phyloP scores from a whole-genome alignment of 306 rosid species.

The Vigna mungo region DNA sequence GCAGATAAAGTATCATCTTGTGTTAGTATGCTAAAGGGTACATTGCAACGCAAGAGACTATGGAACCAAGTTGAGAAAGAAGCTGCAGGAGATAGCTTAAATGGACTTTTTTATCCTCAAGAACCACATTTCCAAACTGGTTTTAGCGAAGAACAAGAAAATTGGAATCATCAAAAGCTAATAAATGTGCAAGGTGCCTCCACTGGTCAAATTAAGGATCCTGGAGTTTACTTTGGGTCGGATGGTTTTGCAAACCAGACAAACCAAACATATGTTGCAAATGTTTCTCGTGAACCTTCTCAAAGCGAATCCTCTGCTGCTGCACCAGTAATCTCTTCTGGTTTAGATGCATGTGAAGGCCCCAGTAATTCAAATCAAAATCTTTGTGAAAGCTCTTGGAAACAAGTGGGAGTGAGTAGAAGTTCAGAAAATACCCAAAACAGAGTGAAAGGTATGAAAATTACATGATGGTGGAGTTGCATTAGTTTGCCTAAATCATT shows the following conservation, averaged over 20 bases:
- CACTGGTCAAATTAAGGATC: constrained; percentile 56
- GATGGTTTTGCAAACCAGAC: constrained; percentile 71
- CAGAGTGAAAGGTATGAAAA: constrained; percentile 70
- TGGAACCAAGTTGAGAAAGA: constrained; percentile 61
- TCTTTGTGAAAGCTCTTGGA: constrained; percentile 76
- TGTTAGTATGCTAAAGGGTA: constrained; percentile 92
- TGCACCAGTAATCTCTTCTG: constrained; percentile 84
- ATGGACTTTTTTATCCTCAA: constrained; percentile 53
- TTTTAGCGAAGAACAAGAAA: constrained; percentile 61
- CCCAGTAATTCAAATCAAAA: constrained; percentile 86
- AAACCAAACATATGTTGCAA: constrained; percentile 58
- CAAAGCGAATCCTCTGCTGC: constrained; percentile 97
- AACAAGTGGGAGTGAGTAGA: constrained; percentile 64
- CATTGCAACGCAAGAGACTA: constrained; percentile 80
- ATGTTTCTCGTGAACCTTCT: constrained; percentile 80
- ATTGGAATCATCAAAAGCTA: constrained; percentile 55
- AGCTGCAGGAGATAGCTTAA: constrained; percentile 55
- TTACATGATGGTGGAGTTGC: constrained; percentile 12
- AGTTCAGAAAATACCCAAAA: constrained; percentile 71
- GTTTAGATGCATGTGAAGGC: constrained; percentile 86
- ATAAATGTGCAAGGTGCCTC: constrained; percentile 58
- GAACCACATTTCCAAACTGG: constrained; percentile 50
- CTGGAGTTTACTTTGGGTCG: constrained; percentile 52
- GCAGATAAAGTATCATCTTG: constrained; percentile 86
- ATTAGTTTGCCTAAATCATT: constrained; percentile 24